A percentile compares a stretch with the other conserved stretches of the same genome.
These are phyloP conservation scores for Sphaceloma murrayae DNA, from an alignment of 2,329 filamentous ascomycete genomes.

Conservation along the genomic window DNA sequence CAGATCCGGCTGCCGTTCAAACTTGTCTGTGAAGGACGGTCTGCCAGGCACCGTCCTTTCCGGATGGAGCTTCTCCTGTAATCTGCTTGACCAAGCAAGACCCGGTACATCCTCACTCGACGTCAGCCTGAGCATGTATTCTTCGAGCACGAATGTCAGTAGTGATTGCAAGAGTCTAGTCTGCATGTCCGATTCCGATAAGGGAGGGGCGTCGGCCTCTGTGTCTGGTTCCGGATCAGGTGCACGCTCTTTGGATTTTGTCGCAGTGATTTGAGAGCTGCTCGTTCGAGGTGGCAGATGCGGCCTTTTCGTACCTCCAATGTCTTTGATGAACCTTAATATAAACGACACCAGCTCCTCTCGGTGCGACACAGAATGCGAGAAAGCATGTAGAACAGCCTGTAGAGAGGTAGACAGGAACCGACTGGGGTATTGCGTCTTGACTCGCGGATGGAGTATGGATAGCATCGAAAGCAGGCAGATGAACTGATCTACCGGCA, in stretches of 20 bases:
- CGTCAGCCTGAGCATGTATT: conserved; percentile 52
- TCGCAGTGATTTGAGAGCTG: conserved; percentile 27
- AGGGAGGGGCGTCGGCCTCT: conserved; percentile 33
- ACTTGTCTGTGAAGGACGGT: conserved; percentile 53
- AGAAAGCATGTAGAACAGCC: conserved; percentile 58
- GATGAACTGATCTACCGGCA: conserved; percentile 51
- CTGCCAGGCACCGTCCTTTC: conserved; percentile 53
- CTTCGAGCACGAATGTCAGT: conserved; percentile 65
- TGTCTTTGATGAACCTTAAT: conserved; percentile 59
- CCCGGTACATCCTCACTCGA: conserved; percentile 37
- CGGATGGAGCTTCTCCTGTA: conserved; percentile 61
- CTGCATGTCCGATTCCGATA: conserved; percentile 52
- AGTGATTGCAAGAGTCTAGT: conserved; percentile 62
- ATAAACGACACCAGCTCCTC: conserved; percentile 61
- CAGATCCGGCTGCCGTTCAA: conserved; percentile 53
- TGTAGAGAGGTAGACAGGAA: conserved; percentile 70
- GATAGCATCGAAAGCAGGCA: conserved; percentile 61
- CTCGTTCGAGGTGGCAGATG: conserved; percentile 49
- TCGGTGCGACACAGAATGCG: conserved; percentile 44
- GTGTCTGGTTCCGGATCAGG: conserved; percentile 49
- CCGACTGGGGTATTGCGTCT: conserved; percentile 66
- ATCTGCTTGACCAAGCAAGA: conserved; percentile 43
- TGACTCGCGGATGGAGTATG: conserved; percentile 63
- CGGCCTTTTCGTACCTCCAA: conserved; percentile 60
- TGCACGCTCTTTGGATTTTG: conserved; percentile 29